phyloP scores from a whole-genome alignment of 192 early-diverging fungal species.

The Rhizophlyctis rosea region DNA sequence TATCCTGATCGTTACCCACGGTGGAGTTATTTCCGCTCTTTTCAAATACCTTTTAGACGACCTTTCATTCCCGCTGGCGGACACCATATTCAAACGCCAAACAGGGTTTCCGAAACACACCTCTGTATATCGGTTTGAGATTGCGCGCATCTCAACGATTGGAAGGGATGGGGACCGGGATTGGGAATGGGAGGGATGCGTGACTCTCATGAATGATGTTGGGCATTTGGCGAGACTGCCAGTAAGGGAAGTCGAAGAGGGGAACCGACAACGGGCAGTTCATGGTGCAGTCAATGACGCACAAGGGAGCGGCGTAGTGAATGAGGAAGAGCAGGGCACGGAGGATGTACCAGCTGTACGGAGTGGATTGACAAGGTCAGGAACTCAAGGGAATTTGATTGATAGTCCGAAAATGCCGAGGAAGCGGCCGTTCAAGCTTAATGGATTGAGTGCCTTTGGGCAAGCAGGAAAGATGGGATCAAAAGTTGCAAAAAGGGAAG shows the following conservation, averaged over 20 bases:
- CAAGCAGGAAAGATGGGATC: background rate
- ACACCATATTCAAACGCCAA: conserved; percentile 14
- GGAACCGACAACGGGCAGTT: background rate
- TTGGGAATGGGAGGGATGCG: conserved; percentile 43
- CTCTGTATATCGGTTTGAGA: conserved; percentile 35
- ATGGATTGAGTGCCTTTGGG: conserved; percentile 5
- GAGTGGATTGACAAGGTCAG: background rate
- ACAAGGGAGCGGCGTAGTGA: background rate
- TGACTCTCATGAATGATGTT: conserved; percentile 42
- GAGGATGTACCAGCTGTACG: background rate
- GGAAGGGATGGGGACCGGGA: conserved; percentile 31
- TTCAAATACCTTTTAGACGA: conserved; percentile 39
- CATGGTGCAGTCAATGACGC: no score
- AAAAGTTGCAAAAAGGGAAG: background rate
- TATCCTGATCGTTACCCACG: conserved; percentile 51
- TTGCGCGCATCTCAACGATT: conserved; percentile 32
- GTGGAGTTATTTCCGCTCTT: conserved; percentile 38
- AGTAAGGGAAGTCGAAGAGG: conserved; percentile 18
- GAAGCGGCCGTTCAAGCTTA: background rate
- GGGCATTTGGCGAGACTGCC: conserved; percentile 43
- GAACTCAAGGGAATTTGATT: conserved; percentile 1
- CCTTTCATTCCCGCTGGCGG: conserved; percentile 30
- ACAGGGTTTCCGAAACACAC: conserved; percentile 49
- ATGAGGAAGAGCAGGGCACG: background rate
- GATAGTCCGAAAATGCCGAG: conserved; percentile 17